phyloP scores from a whole-genome alignment of 2,329 filamentous ascomycete genomes.

The Myriosclerotinia curreyana region DNA sequence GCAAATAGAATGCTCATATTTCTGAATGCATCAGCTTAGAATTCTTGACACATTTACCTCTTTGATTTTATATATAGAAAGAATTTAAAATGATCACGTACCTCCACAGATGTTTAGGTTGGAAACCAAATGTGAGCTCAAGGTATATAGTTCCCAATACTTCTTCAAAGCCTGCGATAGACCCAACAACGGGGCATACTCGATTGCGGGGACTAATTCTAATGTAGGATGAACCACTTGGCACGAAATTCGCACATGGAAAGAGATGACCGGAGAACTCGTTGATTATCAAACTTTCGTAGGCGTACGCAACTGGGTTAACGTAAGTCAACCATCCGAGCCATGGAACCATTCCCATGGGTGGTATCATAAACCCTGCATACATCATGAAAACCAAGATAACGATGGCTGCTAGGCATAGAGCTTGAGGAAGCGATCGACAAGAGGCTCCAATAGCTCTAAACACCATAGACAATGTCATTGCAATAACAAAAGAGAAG shows the following conservation, averaged over 20 bases:
- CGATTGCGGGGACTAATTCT: conserved; percentile 24
- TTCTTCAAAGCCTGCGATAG: conserved; percentile 48
- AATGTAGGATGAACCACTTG: conserved; percentile 24
- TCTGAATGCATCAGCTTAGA: conserved; percentile 20
- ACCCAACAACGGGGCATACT: conserved; percentile 59
- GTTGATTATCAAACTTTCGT: conserved; percentile 79
- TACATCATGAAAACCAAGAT: conserved; percentile 37
- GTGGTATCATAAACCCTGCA: conserved; percentile 45
- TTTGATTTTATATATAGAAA: too few relatives aligned
- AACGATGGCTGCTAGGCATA: conserved; percentile 57
- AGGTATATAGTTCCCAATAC: conserved; percentile 55
- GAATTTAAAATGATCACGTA: not conserved
- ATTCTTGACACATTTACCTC: not conserved
- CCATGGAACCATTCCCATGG: conserved; percentile 68
- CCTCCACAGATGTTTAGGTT: conserved; percentile 60
- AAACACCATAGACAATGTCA: conserved; percentile 79
- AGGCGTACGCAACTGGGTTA: conserved; percentile 64
- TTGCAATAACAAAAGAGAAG: conserved; percentile 34
- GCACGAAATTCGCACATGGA: conserved; percentile 32
- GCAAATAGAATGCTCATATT: conserved; percentile 68
- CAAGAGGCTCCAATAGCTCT: conserved; percentile 74
- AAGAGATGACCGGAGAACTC: conserved; percentile 56
- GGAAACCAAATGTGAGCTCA: conserved; percentile 54
- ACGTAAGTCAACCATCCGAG: conserved; percentile 76
- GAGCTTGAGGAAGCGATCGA: conserved; percentile 63